Percentiles rank a stretch among this genome's conserved stretches.
phyloP scores from a whole-genome alignment of 345 rosid genomes.

The Citrus cavaleriei region DNA sequence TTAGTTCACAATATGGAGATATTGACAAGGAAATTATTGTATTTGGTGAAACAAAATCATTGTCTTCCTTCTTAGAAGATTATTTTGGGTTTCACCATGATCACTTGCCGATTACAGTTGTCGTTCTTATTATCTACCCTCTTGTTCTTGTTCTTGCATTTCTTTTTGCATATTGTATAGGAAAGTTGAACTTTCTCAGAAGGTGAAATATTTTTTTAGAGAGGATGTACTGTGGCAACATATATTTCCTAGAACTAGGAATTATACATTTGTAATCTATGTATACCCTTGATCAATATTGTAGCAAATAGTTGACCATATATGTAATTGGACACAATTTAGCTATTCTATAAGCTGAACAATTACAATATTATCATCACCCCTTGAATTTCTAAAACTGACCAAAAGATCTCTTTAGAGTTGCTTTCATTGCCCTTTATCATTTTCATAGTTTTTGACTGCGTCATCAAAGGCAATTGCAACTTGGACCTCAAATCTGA shows the following conservation, averaged over 20 bases:
- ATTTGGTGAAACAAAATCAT: slow-evolving; percentile 41
- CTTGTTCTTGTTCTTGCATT: slow-evolving; percentile 39
- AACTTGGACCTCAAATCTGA: no score
- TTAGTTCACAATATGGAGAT: slow-evolving; percentile 81
- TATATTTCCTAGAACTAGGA: neutral
- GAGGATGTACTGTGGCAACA: neutral
- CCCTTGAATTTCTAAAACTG: no score
- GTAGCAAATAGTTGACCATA: no score
- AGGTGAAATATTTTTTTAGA: slow-evolving; percentile 28
- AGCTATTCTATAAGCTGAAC: no score
- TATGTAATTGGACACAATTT: no score
- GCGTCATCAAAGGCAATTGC: no score
- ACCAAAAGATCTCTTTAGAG: no score
- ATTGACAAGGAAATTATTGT: slow-evolving; percentile 34
- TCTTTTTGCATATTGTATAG: slow-evolving; percentile 53
- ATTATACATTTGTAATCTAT: no score
- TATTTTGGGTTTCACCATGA: slow-evolving; percentile 54
- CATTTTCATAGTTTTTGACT: no score
- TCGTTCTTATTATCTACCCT: slow-evolving; percentile 47
- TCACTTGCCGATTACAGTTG: slow-evolving; percentile 28
- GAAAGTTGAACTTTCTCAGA: slow-evolving; percentile 54
- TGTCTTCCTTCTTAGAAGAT: slow-evolving; percentile 43
- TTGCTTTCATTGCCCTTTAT: no score
- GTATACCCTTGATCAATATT: no score
- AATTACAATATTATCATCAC: no score